These are phyloP conservation scores for Psilocybe cyanescens DNA, from an alignment of 768 basidiomycete genomes.

Conservation along the genomic window DNA sequence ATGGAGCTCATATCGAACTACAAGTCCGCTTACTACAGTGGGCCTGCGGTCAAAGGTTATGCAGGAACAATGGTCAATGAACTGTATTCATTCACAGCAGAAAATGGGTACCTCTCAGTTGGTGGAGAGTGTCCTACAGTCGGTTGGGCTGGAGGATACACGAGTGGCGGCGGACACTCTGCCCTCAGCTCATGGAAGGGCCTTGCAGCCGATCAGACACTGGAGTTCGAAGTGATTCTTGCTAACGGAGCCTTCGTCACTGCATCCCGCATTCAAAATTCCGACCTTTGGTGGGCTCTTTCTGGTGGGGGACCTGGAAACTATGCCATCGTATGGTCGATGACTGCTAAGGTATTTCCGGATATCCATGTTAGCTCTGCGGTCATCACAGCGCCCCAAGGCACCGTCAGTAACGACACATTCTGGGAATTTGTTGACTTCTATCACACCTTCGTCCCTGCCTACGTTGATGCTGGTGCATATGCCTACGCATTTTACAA, in stretches of 20 bases:
- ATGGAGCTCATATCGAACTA: slow-evolving; percentile 14
- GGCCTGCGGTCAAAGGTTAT: slow-evolving; percentile 7
- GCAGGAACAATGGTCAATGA: not conserved
- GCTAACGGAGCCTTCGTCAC: slow-evolving; percentile 38
- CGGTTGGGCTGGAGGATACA: slow-evolving; percentile 2
- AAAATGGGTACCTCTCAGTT: not conserved
- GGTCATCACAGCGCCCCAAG: not conserved
- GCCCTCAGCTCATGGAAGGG: not conserved
- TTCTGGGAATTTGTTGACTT: not conserved
- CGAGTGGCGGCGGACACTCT: slow-evolving; percentile 4
- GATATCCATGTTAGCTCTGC: not conserved
- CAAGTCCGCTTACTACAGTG: slow-evolving; percentile 12
- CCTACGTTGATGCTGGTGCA: not conserved
- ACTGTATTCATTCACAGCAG: not conserved
- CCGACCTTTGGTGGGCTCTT: slow-evolving; percentile 51
- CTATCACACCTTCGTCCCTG: not conserved
- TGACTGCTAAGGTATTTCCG: not conserved
- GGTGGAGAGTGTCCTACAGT: slow-evolving; percentile 2
- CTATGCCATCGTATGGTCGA: slow-evolving; percentile 33
- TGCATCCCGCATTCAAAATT: slow-evolving; percentile 39
- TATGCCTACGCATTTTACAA: not conserved
- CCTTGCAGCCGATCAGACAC: slow-evolving; percentile 42
- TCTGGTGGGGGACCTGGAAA: slow-evolving; percentile 38
- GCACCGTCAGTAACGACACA: not conserved
- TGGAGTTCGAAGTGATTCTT: slow-evolving; percentile 45